phyloP scores from a whole-genome alignment of 306 rosid genomes.

The Lathyrus oleraceus region DNA sequence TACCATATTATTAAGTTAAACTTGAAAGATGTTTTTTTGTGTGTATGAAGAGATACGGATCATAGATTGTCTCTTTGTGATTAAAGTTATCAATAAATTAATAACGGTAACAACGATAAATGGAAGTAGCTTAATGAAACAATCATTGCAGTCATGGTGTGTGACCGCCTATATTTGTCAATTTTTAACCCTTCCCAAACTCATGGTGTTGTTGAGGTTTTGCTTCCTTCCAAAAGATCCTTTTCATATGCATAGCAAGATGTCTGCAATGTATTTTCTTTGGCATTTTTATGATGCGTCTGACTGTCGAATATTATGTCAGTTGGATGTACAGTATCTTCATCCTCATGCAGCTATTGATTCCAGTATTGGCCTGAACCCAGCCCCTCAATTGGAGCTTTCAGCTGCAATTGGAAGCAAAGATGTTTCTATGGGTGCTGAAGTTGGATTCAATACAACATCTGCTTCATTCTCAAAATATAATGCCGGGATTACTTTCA shows the following conservation, averaged over 20 bases:
- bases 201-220: background rate
- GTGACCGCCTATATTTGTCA: background rate
- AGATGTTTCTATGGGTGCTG: constrained; percentile 83
- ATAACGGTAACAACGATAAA: background rate
- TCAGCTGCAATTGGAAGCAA: constrained; percentile 81
- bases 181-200: constrained; percentile 1
- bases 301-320: constrained; percentile 38
- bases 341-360: constrained; percentile 88
- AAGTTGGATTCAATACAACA: constrained; percentile 85
- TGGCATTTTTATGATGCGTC: constrained; percentile 15
- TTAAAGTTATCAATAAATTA: background rate
- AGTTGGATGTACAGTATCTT: constrained; percentile 83
- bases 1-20: constrained; percentile 6
- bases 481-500: constrained; percentile 80
- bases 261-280: constrained; percentile 4
- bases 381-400: constrained; percentile 78
- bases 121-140: constrained; percentile 18
- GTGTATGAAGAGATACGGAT: constrained; percentile 6
- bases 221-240: background rate
- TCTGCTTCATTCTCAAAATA: constrained; percentile 86
- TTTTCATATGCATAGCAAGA: constrained; percentile 11
- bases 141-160: background rate
- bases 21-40: background rate
- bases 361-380: constrained; percentile 88
- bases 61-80: background rate